Conservation (phyloP, 805 yeast species). For the Nakazawaea wickerhamii region DNA sequence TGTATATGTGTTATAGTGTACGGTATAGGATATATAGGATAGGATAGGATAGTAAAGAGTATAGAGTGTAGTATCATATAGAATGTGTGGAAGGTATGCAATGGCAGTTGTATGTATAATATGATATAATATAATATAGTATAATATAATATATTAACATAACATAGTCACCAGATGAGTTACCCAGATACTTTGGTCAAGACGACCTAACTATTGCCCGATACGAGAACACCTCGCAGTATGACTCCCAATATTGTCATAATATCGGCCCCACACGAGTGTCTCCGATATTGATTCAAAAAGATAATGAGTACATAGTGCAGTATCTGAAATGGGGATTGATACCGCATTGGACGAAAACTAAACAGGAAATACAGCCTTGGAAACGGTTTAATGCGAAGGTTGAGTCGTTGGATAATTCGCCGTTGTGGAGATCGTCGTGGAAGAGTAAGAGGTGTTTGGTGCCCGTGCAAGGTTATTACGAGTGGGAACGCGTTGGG, state of each 20-base stretch:
- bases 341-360: constrained; percentile 60
- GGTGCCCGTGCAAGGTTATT: constrained; percentile 78
- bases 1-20: too few relatives aligned
- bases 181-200: constrained; percentile 33
- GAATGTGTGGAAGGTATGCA: constrained; percentile 33
- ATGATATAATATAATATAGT: background rate
- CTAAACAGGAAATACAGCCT: constrained; percentile 28
- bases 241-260: constrained; percentile 33
- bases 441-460: constrained; percentile 55
- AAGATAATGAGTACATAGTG: constrained; percentile 20
- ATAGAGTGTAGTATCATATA: background rate
- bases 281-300: constrained; percentile 34
- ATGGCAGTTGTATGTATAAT: constrained; percentile 19
- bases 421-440: constrained; percentile 53
- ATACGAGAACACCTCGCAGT: constrained; percentile 17
- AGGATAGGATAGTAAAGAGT: background rate
- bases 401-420: constrained; percentile 49
- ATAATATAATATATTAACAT: background rate
- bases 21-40: too few relatives aligned
- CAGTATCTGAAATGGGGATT: constrained; percentile 77
- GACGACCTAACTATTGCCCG: constrained; percentile 23
- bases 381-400: constrained; percentile 71
- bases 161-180: constrained; percentile 31
- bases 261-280: constrained; percentile 58
- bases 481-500: constrained; percentile 57